Percentiles rank a stretch among this genome's conserved stretches.
Evolutionary conservation across 2,329 filamentous ascomycete species (phyloP).

Genomic region (Onygenales sp.): DNA sequence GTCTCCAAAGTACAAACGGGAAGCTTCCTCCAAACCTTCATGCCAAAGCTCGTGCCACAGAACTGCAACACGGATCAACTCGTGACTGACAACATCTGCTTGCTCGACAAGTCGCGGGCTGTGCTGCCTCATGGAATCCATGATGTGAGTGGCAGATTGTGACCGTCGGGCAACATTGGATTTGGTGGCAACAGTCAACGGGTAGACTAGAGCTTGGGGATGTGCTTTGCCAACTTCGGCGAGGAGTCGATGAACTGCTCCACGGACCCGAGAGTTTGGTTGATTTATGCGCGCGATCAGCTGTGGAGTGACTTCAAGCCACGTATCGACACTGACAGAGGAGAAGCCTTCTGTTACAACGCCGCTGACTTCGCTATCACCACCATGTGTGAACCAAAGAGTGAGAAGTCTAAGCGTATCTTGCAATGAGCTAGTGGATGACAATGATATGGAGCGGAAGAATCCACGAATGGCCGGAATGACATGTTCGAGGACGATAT

Average conservation of each 20-base stretch:
- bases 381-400: slow-evolving; percentile 92
- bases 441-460: slow-evolving; percentile 92
- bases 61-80: slow-evolving; percentile 92
- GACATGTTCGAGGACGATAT: slow-evolving; percentile 73
- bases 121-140: slow-evolving; percentile 97
- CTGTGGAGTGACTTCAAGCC: slow-evolving; percentile 96
- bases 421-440: slow-evolving; percentile 83
- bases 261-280: slow-evolving; percentile 77
- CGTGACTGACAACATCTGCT: slow-evolving; percentile 87
- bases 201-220: slow-evolving; percentile 93
- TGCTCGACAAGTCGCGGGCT: slow-evolving; percentile 89
- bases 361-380: slow-evolving; percentile 74
- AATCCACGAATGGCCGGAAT: slow-evolving; percentile 93
- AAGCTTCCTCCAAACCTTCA: slow-evolving; percentile 93
- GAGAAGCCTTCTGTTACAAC: slow-evolving; percentile 85
- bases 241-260: slow-evolving; percentile 83
- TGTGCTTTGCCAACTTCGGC: slow-evolving; percentile 89
- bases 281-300: slow-evolving; percentile 97
- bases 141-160: slow-evolving; percentile 81
- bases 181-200: slow-evolving; percentile 96
- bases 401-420: slow-evolving; percentile 89
- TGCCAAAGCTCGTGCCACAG: slow-evolving; percentile 99
- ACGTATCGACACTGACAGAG: slow-evolving; percentile 91
- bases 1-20: slow-evolving; percentile 91
- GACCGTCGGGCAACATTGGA: slow-evolving; percentile 78